Evolutionary conservation across 306 rosid species (phyloP).

Genomic region (Ormosia emarginata): DNA sequence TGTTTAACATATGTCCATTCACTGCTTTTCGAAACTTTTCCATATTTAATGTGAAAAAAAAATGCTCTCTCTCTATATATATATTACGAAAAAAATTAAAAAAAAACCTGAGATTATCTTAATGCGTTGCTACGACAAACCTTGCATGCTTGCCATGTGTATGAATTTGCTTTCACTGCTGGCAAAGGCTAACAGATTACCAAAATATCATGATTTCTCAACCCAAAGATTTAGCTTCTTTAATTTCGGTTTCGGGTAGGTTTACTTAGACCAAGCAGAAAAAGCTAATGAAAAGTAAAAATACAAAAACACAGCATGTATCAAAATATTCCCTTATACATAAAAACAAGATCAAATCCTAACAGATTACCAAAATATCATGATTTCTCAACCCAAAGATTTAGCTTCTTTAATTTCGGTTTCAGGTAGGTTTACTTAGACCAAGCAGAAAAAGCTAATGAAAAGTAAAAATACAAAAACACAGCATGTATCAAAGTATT

Average conservation of each 20-base stretch:
- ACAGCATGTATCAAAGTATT: slow-evolving; percentile 3
- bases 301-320: not conserved
- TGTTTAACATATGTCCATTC: not conserved
- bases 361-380: not conserved
- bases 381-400: not conserved
- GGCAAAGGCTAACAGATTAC: slow-evolving; percentile 8
- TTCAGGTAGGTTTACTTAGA: slow-evolving; percentile 11
- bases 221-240: not conserved
- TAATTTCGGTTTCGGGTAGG: not conserved
- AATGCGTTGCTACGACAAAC: slow-evolving; percentile 13
- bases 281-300: not conserved
- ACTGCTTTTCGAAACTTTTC: not conserved
- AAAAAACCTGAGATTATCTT: not conserved
- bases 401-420: not conserved
- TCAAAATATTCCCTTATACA: slow-evolving; percentile 18
- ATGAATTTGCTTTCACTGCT: not conserved
- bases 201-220: slow-evolving; percentile 1
- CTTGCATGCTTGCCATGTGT: slow-evolving; percentile 49
- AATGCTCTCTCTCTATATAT: not conserved
- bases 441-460: not conserved
- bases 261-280: not conserved
- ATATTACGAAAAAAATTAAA: not conserved
- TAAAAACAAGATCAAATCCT: slow-evolving; percentile 12
- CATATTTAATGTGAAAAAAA: not conserved
- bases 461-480: not conserved